Evolutionary conservation across 192 early-diverging fungal genomes (phyloP).

Genomic region (Rhizoclosmatium sp.): DNA sequence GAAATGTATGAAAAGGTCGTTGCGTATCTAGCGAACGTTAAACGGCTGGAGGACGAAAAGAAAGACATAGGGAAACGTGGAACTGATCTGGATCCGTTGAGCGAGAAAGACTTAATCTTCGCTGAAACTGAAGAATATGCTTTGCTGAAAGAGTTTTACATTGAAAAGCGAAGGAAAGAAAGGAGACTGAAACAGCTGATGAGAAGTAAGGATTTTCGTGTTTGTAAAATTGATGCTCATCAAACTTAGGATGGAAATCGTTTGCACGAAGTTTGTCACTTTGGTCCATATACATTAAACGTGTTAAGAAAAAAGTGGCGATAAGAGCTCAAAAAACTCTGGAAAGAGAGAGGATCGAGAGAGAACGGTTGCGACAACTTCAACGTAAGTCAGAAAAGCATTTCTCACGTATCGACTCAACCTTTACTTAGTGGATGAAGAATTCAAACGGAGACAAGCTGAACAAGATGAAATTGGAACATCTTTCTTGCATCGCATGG

Average conservation of each 20-base stretch:
- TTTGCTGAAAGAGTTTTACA: slow-evolving; percentile 35
- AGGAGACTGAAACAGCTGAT: slow-evolving; percentile 21
- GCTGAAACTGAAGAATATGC: slow-evolving; percentile 33
- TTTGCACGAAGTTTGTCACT: slow-evolving; percentile 1
- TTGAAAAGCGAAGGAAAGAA: slow-evolving; percentile 30
- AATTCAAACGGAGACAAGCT: slow-evolving; percentile 11
- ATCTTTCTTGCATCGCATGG: slow-evolving; percentile 6
- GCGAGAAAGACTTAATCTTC: slow-evolving; percentile 18
- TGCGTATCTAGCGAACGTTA: slow-evolving; percentile 5
- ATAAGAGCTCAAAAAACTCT: slow-evolving; percentile 2
- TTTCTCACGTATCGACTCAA: not conserved
- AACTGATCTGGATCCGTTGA: not conserved
- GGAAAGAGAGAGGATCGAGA: slow-evolving; percentile 18
- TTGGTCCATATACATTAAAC: slow-evolving; percentile 29
- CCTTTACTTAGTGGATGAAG: slow-evolving; percentile 26
- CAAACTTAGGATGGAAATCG: slow-evolving; percentile 14
- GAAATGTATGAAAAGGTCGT: slow-evolving; percentile 26
- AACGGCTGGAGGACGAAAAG: slow-evolving; percentile 2
- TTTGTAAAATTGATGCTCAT: not conserved
- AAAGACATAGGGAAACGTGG: not conserved
- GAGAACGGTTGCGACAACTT: slow-evolving; percentile 7
- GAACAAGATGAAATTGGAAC: slow-evolving; percentile 26
- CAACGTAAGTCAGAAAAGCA: slow-evolving; percentile 14
- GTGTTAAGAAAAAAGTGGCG: slow-evolving; percentile 7
- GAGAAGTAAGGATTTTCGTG: slow-evolving; percentile 17